Conservation (phyloP, 768 basidiomycete species). For the Boletellus ananiceps region DNA sequence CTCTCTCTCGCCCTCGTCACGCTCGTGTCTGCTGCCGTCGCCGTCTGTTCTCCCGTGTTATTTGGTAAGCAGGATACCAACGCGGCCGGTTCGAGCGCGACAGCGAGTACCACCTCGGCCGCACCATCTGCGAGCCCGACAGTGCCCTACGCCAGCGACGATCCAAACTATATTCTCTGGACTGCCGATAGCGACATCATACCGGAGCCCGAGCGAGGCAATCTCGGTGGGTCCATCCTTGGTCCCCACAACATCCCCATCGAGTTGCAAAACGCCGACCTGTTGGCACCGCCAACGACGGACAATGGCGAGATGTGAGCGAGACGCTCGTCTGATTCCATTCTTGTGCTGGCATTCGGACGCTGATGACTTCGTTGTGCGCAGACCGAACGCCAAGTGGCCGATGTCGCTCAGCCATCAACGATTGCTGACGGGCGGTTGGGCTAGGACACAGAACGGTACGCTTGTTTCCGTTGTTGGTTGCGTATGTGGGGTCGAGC, state of each 20-base stretch:
- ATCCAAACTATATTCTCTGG: conserved; percentile 45
- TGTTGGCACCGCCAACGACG: conserved; percentile 54
- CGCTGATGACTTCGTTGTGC: not conserved
- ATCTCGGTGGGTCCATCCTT: conserved; percentile 43
- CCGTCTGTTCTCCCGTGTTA: not conserved
- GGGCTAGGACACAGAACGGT: conserved; percentile 58
- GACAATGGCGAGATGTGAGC: conserved; percentile 49
- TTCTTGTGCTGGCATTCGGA: not conserved
- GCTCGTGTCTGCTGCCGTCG: conserved; percentile 5
- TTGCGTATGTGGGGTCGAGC: not conserved
- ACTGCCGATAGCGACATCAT: conserved; percentile 15
- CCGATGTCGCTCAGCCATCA: conserved; percentile 53
- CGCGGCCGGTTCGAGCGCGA: not conserved
- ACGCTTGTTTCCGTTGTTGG: conserved; percentile 1
- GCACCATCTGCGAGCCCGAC: conserved; percentile 35
- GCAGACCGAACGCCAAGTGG: conserved; percentile 51
- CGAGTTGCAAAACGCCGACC: conserved; percentile 53
- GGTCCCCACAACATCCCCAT: conserved; percentile 53
- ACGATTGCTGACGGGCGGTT: conserved; percentile 53
- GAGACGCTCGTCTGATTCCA: not conserved
- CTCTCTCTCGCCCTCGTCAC: not conserved
- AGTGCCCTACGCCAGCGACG: conserved; percentile 35
- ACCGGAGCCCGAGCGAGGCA: conserved; percentile 40
- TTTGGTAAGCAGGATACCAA: no score
- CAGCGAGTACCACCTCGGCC: conserved; percentile 13